Base-by-base conservation (phyloP, 2,329 filamentous ascomycete species). In the Westerdykella aurantiaca region DNA sequence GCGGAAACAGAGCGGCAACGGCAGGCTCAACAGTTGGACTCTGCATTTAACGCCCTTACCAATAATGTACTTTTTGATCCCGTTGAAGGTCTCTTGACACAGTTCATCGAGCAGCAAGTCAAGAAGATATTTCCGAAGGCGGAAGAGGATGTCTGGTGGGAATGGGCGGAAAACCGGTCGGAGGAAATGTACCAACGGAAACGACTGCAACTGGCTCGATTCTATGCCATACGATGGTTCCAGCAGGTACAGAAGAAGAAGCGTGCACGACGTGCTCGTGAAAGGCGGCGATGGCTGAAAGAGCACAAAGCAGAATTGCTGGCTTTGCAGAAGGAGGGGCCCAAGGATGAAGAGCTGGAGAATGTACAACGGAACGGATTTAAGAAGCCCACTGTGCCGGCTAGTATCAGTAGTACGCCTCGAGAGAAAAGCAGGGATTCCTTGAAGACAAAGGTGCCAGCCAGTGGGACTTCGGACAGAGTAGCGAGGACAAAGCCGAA, bases 51-150 rank as follows among this genome's bases (percentile, higher is more conserved):
- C 37, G 42, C 55, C 9, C 53, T 73, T n/a, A 64, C 70, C 4
- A 48, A 53, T 5, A 63, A 66, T 35, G 39, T 73, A 13, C 58
- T 70, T n/a, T 52, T 66, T 1, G 60, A 68, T 23, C 55, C 59
- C 0, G 53, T 56, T n/a, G 51, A 60, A 1, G 72, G 72, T n/a
- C 55, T 74, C 16, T 50, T 75, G 31, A 58, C 68, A 43, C 72
- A 75, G 43, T 74, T 67, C 44, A 52, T 75, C 21, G 69, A 73
- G 35, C 69, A 67, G 37, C 53, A 56, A 38, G 57, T 68, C 18
- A 52, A 56, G 4, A 56, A 61, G 10, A 56, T 69, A 10, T 62
- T 70, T n/a, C 53, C 57, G 3, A 55, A 61, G 29, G 56, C 58
- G 2, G 55, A 63, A 37, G 61, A 61, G 38, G 45, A 66, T 39